Percentiles rank a stretch among this genome's conserved stretches.
These are phyloP conservation scores for Phanerochaete sordida DNA, from an alignment of 768 basidiomycete genomes.

Conservation along the genomic window DNA sequence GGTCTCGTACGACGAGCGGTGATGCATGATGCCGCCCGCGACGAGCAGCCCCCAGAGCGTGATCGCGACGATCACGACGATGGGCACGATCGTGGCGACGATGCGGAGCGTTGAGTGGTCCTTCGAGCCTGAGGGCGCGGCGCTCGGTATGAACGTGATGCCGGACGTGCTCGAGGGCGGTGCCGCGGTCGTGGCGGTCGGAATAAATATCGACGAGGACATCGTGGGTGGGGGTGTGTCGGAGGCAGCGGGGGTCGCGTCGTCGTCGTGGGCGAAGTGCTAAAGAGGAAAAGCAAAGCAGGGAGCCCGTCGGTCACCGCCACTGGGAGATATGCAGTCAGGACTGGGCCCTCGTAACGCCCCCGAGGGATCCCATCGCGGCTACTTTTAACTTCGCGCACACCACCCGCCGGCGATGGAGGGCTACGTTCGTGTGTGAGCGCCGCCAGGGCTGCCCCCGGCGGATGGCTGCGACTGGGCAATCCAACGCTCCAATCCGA, in stretches of 20 bases:
- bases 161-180: neutral
- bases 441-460: neutral
- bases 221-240: neutral
- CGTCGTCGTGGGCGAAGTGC: neutral
- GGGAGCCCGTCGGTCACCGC: neutral
- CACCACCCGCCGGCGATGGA: neutral
- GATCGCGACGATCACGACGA: constrained; percentile 1
- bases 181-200: neutral
- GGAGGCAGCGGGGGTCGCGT: neutral
- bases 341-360: neutral
- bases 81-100: constrained; percentile 2
- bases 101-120: neutral
- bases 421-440: neutral
- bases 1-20: neutral
- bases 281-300: neutral
- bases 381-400: neutral
- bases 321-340: neutral
- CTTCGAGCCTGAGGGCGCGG: neutral
- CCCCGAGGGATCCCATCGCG: neutral
- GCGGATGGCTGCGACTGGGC: neutral
- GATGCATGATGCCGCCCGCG: neutral
- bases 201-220: neutral
- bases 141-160: neutral
- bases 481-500: neutral
- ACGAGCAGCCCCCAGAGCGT: neutral